A percentile compares a stretch with the other conserved stretches of the same genome.
Evolutionary conservation across 345 rosid genomes (phyloP).

Genomic region (Aquilaria yunnanensis): DNA sequence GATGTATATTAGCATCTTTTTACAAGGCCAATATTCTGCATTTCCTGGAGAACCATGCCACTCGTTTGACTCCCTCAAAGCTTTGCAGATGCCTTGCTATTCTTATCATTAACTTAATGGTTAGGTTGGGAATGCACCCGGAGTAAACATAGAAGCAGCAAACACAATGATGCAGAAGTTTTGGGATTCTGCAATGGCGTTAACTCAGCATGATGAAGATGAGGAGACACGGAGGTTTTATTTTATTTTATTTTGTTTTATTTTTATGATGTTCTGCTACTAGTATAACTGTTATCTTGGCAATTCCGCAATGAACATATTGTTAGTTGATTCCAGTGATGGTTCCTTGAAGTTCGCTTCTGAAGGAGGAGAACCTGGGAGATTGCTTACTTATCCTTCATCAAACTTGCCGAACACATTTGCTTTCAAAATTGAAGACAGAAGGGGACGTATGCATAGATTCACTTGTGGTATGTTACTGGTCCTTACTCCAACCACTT

Average conservation of each 20-base stretch:
- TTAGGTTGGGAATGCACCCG: conserved; percentile 77
- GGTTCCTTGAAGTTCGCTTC: conserved; percentile 74
- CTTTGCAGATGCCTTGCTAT: background rate
- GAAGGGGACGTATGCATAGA: conserved; percentile 82
- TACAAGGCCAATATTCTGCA: background rate
- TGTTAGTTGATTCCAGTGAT: conserved; percentile 52
- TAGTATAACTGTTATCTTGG: conserved; percentile 11
- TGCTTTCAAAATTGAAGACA: conserved; percentile 86
- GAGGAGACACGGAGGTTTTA: conserved; percentile 76
- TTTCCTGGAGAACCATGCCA: background rate
- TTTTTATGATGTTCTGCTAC: conserved; percentile 1
- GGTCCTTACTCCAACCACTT: background rate
- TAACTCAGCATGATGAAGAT: conserved; percentile 71
- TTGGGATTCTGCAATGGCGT: conserved; percentile 97
- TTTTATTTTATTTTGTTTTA: conserved; percentile 1
- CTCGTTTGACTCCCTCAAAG: too few relatives aligned
- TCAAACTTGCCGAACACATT: conserved; percentile 35
- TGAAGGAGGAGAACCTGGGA: conserved; percentile 66
- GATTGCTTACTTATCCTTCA: conserved; percentile 45
- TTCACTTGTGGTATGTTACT: conserved; percentile 69
- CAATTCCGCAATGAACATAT: conserved; percentile 9
- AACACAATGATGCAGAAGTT: conserved; percentile 93
- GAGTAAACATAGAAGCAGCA: conserved; percentile 64
- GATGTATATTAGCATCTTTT: too few relatives aligned
- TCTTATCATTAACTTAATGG: conserved; percentile 11